Evolutionary conservation across 164 flowering plant genomes (phyloP).

Genomic region (Saururus chinensis): DNA sequence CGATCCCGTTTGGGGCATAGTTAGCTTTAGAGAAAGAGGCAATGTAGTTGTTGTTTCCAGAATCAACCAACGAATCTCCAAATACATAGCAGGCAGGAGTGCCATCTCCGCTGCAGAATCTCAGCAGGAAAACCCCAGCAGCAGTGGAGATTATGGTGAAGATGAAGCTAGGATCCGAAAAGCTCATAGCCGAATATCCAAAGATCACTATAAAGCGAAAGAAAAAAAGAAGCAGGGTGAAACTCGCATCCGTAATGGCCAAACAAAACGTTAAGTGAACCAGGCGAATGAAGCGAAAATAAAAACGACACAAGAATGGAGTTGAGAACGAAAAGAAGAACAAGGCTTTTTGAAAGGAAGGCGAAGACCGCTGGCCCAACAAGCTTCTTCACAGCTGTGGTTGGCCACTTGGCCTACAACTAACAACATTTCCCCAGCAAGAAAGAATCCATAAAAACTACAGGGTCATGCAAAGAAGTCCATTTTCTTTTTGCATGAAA

Average conservation of each 20-base stretch:
- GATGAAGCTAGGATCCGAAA: neutral
- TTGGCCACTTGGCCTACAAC: neutral
- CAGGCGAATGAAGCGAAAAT: neutral
- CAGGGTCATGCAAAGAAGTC: neutral
- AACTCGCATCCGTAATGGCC: neutral
- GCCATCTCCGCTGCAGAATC: constrained; percentile 10
- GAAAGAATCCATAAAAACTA: neutral
- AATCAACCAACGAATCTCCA: constrained; percentile 80
- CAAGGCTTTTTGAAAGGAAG: no score
- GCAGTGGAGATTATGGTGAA: constrained; percentile 1
- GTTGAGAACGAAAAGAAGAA: no score
- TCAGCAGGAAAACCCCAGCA: constrained; percentile 2
- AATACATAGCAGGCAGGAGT: constrained; percentile 55
- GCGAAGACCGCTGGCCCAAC: no score
- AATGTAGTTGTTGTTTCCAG: constrained; percentile 77
- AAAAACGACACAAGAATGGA: no score
- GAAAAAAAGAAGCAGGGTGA: neutral
- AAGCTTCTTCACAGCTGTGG: neutral
- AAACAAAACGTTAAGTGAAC: neutral
- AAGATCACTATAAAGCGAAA: neutral
- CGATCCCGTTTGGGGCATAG: constrained; percentile 60
- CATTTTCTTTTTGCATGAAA: neutral
- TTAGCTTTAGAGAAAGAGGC: constrained; percentile 55
- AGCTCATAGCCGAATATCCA: neutral
- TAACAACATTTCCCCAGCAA: neutral